Conservation (phyloP, 2,329 filamentous ascomycete species). For the Ophiostoma angusticollis region DNA sequence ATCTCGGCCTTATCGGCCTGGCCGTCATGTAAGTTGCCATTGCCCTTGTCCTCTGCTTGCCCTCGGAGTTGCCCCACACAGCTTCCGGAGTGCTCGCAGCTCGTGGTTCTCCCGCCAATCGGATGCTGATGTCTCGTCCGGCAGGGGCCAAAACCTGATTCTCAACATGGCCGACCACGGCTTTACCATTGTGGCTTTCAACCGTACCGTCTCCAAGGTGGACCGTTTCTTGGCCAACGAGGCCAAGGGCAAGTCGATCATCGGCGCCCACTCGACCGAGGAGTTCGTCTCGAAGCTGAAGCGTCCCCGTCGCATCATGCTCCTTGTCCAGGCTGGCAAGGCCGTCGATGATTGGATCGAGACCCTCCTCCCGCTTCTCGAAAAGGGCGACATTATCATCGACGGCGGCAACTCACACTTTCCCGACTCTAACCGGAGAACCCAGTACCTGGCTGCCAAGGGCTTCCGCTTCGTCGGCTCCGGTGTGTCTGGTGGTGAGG, state of each 20-base stretch:
- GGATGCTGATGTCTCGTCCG: background rate
- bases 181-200: slow-evolving; percentile 96
- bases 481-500: slow-evolving; percentile 97
- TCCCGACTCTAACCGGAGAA: slow-evolving; percentile 96
- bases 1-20: slow-evolving; percentile 86
- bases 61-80: background rate
- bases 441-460: slow-evolving; percentile 74
- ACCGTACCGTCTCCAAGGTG: slow-evolving; percentile 97
- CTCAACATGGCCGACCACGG: slow-evolving; percentile 81
- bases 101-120: background rate
- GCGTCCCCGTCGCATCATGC: slow-evolving; percentile 92
- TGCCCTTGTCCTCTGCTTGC: background rate
- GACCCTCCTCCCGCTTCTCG: slow-evolving; percentile 71
- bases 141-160: slow-evolving; percentile 71
- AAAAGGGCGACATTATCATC: slow-evolving; percentile 93
- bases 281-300: slow-evolving; percentile 97
- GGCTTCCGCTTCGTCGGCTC: slow-evolving; percentile 90
- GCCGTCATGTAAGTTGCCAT: slow-evolving; percentile 60
- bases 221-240: slow-evolving; percentile 85
- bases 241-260: slow-evolving; percentile 88
- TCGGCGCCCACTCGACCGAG: slow-evolving; percentile 84
- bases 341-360: slow-evolving; percentile 99
- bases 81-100: background rate
- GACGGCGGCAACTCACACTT: slow-evolving; percentile 99
- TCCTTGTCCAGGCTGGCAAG: slow-evolving; percentile 96